Base-by-base conservation (phyloP, 2,329 filamentous ascomycete species). In the Colletotrichum spinosum region DNA sequence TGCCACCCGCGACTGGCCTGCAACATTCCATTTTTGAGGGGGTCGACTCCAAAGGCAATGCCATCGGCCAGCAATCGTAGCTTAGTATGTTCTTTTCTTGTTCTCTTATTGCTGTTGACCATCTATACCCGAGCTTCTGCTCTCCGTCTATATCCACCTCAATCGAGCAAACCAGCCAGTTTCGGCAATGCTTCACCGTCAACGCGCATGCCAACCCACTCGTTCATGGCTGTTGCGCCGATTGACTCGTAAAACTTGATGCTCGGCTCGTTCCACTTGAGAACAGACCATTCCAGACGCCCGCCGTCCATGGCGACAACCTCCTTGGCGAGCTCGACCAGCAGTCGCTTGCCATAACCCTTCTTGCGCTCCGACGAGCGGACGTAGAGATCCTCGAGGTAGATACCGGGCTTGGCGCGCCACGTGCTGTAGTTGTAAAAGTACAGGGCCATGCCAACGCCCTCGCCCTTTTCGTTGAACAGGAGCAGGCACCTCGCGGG, bases 401-500 rank as follows among this genome's bases (percentile, higher is more conserved):
- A 97, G 73, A 99, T 92, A 3, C 95, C 95, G 0, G 94, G 88
- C 50, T 87, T 87, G n/a, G 92, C 88, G 8, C 92, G 88, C 96
- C 96, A 98, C 0, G 95, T 97, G 74, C 90, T 93, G 80, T 97
- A 98, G 80, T 95, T 98, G 84, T 95, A 94, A 78, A 97, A 98
- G 81, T 94, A 97, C 45, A 97, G 80, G 1, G 94, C 94, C 86
- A 97, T 93, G 52, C 91, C 93, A 0, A 88, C 92, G 0, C 77
- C 76, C 44, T 79, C 74, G 10, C 81, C 77, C 6, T 80, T 77
- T 10, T 82, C 78, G 25, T 84, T 79, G 70, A 84, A 83, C 59
- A 95, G 79, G 9, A 97, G 79, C 39, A 97, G 83, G 54, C 92
- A 95, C 67, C 93, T 91, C 15, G 94, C 92, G 37, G 90, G 92